Conservation (phyloP, 2,329 filamentous ascomycete species). For the Tolypocladium pustulatum region DNA sequence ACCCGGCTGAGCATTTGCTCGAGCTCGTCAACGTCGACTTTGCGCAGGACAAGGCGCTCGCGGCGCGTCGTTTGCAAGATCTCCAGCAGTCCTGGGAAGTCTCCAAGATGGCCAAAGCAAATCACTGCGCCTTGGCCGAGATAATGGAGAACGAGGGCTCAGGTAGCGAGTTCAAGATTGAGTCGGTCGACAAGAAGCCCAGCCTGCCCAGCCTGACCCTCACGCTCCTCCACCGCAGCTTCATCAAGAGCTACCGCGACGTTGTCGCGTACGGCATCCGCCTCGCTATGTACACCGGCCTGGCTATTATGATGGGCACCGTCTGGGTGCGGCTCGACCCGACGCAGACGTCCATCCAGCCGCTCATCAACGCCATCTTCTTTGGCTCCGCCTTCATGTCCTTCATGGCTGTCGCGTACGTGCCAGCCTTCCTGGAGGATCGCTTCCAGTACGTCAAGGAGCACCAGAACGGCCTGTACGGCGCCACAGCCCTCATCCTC, state of each 20-base stretch:
- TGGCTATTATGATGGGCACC: conserved; percentile 82
- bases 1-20: conserved; percentile 72
- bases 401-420: conserved; percentile 77
- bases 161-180: conserved; percentile 11
- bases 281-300: conserved; percentile 64
- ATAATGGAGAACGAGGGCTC: not conserved
- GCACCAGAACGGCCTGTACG: conserved; percentile 71
- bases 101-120: not conserved
- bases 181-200: conserved; percentile 22
- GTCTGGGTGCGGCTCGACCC: conserved; percentile 68
- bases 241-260: conserved; percentile 77
- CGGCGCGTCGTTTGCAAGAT: conserved; percentile 23
- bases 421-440: conserved; percentile 76
- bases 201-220: conserved; percentile 39
- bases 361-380: conserved; percentile 75
- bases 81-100: conserved; percentile 15
- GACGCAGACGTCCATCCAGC: conserved; percentile 63
- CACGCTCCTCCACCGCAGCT: conserved; percentile 65
- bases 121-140: not conserved
- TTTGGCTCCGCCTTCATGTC: conserved; percentile 67
- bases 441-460: conserved; percentile 41
- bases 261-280: conserved; percentile 76
- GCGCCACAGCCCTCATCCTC: conserved; percentile 59
- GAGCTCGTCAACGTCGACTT: conserved; percentile 75
- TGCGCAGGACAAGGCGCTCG: conserved; percentile 31